A percentile compares a stretch with the other conserved stretches of the same genome.
Evolutionary conservation across 1,284 basidiomycete genomes (phyloP).

Genomic region (Papiliotrema nemorosa): DNA sequence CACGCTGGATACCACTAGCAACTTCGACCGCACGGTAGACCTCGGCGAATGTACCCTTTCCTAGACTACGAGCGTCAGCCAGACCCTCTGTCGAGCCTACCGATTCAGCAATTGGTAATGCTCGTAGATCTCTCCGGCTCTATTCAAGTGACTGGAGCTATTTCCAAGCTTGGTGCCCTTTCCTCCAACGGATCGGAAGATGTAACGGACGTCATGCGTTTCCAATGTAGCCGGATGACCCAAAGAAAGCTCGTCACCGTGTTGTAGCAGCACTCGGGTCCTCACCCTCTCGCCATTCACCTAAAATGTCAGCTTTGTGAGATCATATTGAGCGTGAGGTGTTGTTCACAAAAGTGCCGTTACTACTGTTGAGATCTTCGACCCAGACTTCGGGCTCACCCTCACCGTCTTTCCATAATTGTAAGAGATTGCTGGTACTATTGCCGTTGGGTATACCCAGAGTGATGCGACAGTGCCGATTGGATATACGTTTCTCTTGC

Average conservation of each 20-base stretch:
- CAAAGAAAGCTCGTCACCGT: slow-evolving; percentile 79
- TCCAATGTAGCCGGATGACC: slow-evolving; percentile 56
- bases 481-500: slow-evolving; percentile 42
- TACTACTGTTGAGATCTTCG: slow-evolving; percentile 66
- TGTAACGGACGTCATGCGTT: slow-evolving; percentile 54
- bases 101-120: slow-evolving; percentile 41
- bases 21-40: slow-evolving; percentile 48
- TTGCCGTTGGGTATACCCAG: slow-evolving; percentile 30
- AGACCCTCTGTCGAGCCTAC: slow-evolving; percentile 22
- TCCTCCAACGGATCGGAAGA: slow-evolving; percentile 41
- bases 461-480: slow-evolving; percentile 42
- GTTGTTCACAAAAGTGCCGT: slow-evolving; percentile 73
- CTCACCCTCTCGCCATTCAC: slow-evolving; percentile 68
- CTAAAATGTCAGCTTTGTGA: slow-evolving; percentile 47
- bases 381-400: slow-evolving; percentile 60
- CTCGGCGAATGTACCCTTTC: slow-evolving; percentile 49
- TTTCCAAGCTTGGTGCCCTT: slow-evolving; percentile 23
- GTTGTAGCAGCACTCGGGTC: slow-evolving; percentile 57
- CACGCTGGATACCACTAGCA: slow-evolving; percentile 42
- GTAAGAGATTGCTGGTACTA: slow-evolving; percentile 13
- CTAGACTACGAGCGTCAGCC: slow-evolving; percentile 30
- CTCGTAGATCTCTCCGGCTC: slow-evolving; percentile 50
- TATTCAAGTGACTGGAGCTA: slow-evolving; percentile 26
- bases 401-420: slow-evolving; percentile 35
- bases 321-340: neutral